Evolutionary conservation across 352 stramenopile species (phyloP), one percentile per base, ranked within the genome.

Genomic region (Pythium brassicae): DNA sequence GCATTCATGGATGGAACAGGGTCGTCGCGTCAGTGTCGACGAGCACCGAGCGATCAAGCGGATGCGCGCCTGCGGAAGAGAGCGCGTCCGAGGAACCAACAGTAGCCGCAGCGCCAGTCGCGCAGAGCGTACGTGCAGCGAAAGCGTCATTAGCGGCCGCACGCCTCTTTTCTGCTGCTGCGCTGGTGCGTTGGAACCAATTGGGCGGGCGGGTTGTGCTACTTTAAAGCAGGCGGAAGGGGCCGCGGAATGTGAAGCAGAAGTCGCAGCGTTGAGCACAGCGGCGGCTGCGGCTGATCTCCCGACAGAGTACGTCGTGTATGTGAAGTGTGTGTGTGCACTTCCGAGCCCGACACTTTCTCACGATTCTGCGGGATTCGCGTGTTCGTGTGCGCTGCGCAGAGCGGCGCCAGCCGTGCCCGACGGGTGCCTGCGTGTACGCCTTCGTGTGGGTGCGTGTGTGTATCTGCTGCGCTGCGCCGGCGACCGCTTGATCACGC

Each of bases 341-440:
- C 9, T 7, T 37, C 8, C 32, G 5, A 37, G 14, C 32, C 32
- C 32, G 32, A 37, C n/a, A n/a, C n/a, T n/a, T n/a, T n/a, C n/a
- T n/a, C n/a, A n/a, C n/a, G n/a, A n/a, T n/a, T n/a, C 2, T 37
- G 32, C 32, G 32, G 32, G 8, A 37, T 37, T 37, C 8, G 32
- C 32, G 32, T 37, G 32, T 37, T 37, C 32, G 32, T 37, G 0
- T 26, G 10, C 11, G 11, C 19, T 27, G 22, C 11, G 10, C 42
- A 47, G 42, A 27, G n/a, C 42, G 17, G 3, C 42, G 20, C 25
- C n/a, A 1, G 20, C 42, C 9, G 14, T 47, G 7, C 81, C 81
- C 0, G 69, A 83, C 8, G 81, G 71, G 5, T 87, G 53, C 49
- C 39, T 87, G 19, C 55, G 61, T 3, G 68, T 91, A 61, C 78